phyloP scores from a whole-genome alignment of 768 basidiomycete genomes.

The Pleurotus citrinopileatus region DNA sequence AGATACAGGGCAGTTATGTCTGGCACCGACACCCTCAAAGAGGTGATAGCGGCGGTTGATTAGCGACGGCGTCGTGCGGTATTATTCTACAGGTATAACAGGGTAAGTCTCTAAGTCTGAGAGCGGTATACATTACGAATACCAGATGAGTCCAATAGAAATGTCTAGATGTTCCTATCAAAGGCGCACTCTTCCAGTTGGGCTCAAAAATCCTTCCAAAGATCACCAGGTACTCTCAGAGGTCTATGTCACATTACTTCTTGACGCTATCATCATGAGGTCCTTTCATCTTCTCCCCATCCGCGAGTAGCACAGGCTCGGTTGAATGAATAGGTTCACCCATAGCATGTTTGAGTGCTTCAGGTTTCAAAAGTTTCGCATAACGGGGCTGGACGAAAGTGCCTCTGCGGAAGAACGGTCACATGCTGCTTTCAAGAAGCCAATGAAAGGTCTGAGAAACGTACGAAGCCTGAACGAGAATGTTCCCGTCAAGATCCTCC shows the following conservation, averaged over 20 bases:
- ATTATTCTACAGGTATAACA: too few species aligned
- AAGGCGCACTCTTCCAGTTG: too few species aligned
- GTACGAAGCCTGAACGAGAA: constrained; percentile 81
- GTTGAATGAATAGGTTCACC: constrained; percentile 49
- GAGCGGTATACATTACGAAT: too few species aligned
- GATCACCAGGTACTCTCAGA: too few species aligned
- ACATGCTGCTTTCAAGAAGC: background rate
- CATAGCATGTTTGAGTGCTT: constrained; percentile 58
- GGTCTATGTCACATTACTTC: background rate
- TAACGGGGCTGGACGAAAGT: constrained; percentile 90
- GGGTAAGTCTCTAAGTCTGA: too few species aligned
- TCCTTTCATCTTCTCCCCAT: constrained; percentile 27
- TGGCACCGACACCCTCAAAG: too few species aligned
- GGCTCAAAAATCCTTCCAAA: too few species aligned
- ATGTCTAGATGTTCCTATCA: too few species aligned
- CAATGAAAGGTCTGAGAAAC: constrained; percentile 26
- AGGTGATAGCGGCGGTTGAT: too few species aligned
- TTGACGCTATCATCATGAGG: constrained; percentile 1
- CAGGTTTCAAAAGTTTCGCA: constrained; percentile 68
- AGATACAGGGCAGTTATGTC: too few species aligned
- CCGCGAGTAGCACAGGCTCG: constrained; percentile 35
- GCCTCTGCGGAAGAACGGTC: constrained; percentile 41
- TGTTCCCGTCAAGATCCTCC: constrained; percentile 78
- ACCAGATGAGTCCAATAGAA: too few species aligned
- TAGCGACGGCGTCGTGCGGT: too few species aligned